phyloP scores from a whole-genome alignment of 768 basidiomycete species.

The Fibroporia radiculosa region DNA sequence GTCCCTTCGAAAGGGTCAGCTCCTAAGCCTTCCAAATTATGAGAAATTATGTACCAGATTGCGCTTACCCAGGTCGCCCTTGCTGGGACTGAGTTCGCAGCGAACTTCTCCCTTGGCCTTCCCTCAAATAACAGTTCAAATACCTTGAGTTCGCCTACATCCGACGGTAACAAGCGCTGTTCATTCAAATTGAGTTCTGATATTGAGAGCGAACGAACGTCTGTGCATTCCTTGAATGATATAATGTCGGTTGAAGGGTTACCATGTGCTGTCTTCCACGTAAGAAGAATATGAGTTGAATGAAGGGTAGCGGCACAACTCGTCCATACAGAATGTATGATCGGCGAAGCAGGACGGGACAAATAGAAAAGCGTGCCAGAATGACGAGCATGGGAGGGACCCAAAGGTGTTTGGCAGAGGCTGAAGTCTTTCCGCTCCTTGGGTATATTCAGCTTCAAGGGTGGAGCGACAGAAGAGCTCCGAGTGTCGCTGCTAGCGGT shows the following conservation, averaged over 20 bases:
- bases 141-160: conserved; percentile 37
- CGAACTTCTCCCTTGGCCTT: conserved; percentile 49
- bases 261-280: conserved; percentile 35
- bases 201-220: conserved; percentile 51
- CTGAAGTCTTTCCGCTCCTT: conserved; percentile 8
- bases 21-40: background rate
- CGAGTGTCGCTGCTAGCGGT: background rate
- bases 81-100: conserved; percentile 49
- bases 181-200: conserved; percentile 39
- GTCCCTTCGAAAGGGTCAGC: conserved; percentile 38
- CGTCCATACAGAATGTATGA: conserved; percentile 39
- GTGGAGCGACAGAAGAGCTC: background rate
- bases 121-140: conserved; percentile 63
- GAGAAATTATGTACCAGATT: conserved; percentile 46
- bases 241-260: conserved; percentile 39
- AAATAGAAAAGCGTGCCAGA: conserved; percentile 45
- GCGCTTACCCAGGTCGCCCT: conserved; percentile 69
- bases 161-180: conserved; percentile 29
- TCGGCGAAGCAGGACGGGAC: conserved; percentile 19
- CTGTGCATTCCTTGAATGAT: conserved; percentile 43
- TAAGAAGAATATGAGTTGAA: conserved; percentile 36
- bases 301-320: conserved; percentile 34
- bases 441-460: conserved; percentile 4
- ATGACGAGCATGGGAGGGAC: conserved; percentile 9
- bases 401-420: conserved; percentile 18